Percentiles rank a stretch among this genome's conserved stretches.
Evolutionary conservation across 2,329 filamentous ascomycete species (phyloP).

Genomic region (Penicillium italicum): DNA sequence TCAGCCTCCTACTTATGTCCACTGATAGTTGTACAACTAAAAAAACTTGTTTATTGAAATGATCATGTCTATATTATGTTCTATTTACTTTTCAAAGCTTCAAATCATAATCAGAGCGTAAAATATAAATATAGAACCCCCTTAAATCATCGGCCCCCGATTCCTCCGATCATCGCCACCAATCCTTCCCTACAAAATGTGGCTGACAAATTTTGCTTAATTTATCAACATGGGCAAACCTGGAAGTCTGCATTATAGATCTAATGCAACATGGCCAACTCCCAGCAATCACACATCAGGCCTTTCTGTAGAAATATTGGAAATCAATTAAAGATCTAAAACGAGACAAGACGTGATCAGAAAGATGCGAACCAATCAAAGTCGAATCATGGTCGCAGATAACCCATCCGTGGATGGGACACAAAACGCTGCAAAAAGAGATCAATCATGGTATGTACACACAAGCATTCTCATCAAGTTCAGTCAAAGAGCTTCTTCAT

Average conservation of each 20-base stretch:
- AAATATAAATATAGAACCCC: constrained; percentile 17
- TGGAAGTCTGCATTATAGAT: neutral
- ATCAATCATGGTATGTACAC: constrained; percentile 8
- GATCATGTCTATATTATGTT: too few relatives aligned
- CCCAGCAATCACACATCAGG: neutral
- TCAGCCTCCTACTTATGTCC: too few relatives aligned
- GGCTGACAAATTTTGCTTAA: neutral
- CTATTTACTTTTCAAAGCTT: neutral
- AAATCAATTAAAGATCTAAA: neutral
- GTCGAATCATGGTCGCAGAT: constrained; percentile 3
- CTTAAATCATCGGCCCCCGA: constrained; percentile 1
- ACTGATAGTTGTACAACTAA: too few relatives aligned
- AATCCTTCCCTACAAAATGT: too few relatives aligned
- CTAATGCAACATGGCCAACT: neutral
- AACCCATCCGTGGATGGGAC: constrained; percentile 18
- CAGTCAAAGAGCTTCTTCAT: constrained; percentile 48
- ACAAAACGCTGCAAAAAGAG: constrained; percentile 15
- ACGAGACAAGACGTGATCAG: neutral
- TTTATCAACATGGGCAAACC: neutral
- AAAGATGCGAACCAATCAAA: constrained; percentile 1
- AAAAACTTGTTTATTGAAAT: too few relatives aligned
- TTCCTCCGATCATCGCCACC: constrained; percentile 1
- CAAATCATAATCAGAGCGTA: neutral
- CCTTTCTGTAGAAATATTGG: constrained; percentile 5
- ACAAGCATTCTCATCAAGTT: neutral